phyloP scores from a whole-genome alignment of 2,329 filamentous ascomycete species.

The Zasmidium cellare region DNA sequence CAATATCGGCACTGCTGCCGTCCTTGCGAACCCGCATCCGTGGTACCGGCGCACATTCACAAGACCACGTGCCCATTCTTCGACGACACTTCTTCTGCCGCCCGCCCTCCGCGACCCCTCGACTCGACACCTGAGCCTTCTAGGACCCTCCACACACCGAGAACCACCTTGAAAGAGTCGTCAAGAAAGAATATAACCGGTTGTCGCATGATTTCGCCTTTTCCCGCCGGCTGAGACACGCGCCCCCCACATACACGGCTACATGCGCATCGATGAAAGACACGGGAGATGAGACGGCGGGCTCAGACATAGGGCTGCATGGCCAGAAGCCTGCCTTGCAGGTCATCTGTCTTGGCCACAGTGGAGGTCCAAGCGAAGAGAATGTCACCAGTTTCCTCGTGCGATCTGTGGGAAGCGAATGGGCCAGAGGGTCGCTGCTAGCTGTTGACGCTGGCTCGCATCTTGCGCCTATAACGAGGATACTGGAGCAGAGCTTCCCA shows the following conservation, averaged over 20 bases:
- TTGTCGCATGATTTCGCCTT: background rate
- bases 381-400: constrained; percentile 89
- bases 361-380: constrained; percentile 85
- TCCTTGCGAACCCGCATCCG: background rate
- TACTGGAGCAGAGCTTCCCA: constrained; percentile 63
- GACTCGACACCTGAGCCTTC: background rate
- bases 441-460: constrained; percentile 95
- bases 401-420: constrained; percentile 74
- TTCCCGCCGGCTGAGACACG: constrained; percentile 16
- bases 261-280: constrained; percentile 43
- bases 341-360: constrained; percentile 65
- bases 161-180: background rate
- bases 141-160: background rate
- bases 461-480: constrained; percentile 77
- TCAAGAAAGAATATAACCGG: background rate
- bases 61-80: background rate
- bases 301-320: constrained; percentile 38
- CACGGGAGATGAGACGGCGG: constrained; percentile 34
- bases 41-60: background rate
- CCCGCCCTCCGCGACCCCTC: background rate
- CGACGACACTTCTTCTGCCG: background rate
- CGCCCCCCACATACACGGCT: constrained; percentile 17
- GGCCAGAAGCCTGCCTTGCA: constrained; percentile 41
- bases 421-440: constrained; percentile 78
- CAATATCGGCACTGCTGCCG: background rate